These are phyloP conservation scores for Lecanicillium sp. DNA, from an alignment of 2,329 filamentous ascomycete genomes.

Conservation along the genomic window DNA sequence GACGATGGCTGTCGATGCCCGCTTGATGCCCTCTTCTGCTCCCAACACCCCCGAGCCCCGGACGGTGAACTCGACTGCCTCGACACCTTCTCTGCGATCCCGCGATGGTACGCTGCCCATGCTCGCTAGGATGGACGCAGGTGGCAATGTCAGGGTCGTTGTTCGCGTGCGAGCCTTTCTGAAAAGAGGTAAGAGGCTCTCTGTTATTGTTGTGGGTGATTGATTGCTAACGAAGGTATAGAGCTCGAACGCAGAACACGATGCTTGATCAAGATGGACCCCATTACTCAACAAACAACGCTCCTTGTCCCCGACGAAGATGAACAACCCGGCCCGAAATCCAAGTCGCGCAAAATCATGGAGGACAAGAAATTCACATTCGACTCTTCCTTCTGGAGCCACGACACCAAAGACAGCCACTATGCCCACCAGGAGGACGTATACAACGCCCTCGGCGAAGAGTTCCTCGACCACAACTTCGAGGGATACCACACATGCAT, in stretches of 20 bases:
- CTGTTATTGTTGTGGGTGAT: constrained; percentile 14
- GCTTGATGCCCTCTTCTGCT: constrained; percentile 40
- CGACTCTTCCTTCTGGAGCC: constrained; percentile 98
- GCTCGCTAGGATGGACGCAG: constrained; percentile 51
- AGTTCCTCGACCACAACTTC: constrained; percentile 98
- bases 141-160: constrained; percentile 76
- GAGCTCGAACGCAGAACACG: constrained; percentile 74
- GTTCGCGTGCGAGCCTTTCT: constrained; percentile 76
- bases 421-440: constrained; percentile 92
- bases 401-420: constrained; percentile 69
- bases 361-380: constrained; percentile 94
- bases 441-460: constrained; percentile 88
- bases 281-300: constrained; percentile 75
- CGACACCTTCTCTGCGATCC: constrained; percentile 70
- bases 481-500: constrained; percentile 99
- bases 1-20: constrained; percentile 37
- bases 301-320: constrained; percentile 62
- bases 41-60: constrained; percentile 24
- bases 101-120: constrained; percentile 60
- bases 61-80: constrained; percentile 59
- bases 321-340: constrained; percentile 46
- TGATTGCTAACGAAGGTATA: constrained; percentile 31
- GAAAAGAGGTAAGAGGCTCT: constrained; percentile 56
- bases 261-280: constrained; percentile 91
- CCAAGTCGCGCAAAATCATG: constrained; percentile 64